Conservation (phyloP, 179 eudicot species). For the Spinacia oleracea region DNA sequence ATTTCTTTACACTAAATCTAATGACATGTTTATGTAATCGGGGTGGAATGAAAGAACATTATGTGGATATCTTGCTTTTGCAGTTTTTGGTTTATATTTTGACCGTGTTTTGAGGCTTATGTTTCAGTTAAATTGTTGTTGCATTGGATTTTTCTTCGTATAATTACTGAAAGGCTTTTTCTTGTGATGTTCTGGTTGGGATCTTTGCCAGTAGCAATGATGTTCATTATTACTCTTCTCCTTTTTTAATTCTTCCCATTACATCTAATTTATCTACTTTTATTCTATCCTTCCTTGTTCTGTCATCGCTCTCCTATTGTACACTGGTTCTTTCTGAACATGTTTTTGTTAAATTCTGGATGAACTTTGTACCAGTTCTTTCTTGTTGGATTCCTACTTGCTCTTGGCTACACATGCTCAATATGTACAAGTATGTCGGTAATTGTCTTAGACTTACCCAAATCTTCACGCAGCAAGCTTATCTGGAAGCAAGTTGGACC, state of each 20-base stretch:
- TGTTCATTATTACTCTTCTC: no score
- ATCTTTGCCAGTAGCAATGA: not conserved
- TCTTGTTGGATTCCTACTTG: not conserved
- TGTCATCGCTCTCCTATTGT: not conserved
- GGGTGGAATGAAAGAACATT: not conserved
- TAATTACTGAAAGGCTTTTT: not conserved
- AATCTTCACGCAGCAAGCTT: conserved; percentile 58
- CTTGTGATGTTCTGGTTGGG: not conserved
- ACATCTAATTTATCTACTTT: not conserved
- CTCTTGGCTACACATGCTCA: not conserved
- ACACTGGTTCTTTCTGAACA: not conserved
- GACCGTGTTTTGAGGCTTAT: no score
- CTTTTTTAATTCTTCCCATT: not conserved
- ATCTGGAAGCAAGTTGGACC: conserved; percentile 60
- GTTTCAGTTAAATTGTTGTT: no score
- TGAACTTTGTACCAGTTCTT: not conserved
- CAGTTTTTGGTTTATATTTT: no score
- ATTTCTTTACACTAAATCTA: not conserved
- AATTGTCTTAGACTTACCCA: not conserved
- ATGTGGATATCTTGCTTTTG: no score
- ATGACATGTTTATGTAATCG: no score
- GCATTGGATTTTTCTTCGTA: not conserved
- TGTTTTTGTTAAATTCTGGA: not conserved
- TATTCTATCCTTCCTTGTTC: not conserved
- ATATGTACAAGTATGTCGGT: not conserved